Base-by-base conservation (phyloP, 257 asterid species). In the Thymus mandschuricus region DNA sequence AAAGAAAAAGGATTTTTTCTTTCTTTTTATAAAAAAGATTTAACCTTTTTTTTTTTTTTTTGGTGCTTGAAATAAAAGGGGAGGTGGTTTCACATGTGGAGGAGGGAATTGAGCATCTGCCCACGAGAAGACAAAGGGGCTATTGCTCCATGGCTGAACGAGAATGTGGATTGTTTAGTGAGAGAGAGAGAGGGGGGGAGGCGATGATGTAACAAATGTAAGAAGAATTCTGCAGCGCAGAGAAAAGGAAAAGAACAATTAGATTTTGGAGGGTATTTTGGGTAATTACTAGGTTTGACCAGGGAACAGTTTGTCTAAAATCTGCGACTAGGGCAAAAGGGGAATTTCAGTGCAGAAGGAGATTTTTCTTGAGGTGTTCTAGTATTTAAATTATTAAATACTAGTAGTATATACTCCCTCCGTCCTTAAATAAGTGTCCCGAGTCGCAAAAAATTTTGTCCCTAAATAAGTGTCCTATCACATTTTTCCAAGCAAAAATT, bases 51-150 rank as follows among this genome's bases (percentile, higher is more conserved):
- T 31, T 63, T 44, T 71, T 44, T 69, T 63, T 31, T 63, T 31
- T 30, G 65, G 68, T 43, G 54, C 45, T 68, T 35, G 50, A 54
- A 49, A 29, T 30, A 49, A 31, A 75, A 74, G 67, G 3, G 4
- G 41, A 7, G 4, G 41, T 52, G 64, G 71, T 68, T 76, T 76
- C 74, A 80, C 60, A 55, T 43, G 78, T 44, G 13, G n/a, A 40
- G 51, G 68, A 35, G 51, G 68, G 29, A 56, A 76, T 59, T 11
- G 46, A 56, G 67, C 60, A 61, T 35, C 64, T 58, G 69, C 66
- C 79, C 48, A 68, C 67, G 78, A 73, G 75, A 70, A 69, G 76
- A 72, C 76, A 75, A 40, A 71, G 68, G 80, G 68, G 66, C 78
- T 64, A 30, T 45, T 45, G 69, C 58, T n/a, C 52, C 67, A 78